Evolutionary conservation across 192 early-diverging fungal species (phyloP).

Genomic region (Mortierella hygrophila): DNA sequence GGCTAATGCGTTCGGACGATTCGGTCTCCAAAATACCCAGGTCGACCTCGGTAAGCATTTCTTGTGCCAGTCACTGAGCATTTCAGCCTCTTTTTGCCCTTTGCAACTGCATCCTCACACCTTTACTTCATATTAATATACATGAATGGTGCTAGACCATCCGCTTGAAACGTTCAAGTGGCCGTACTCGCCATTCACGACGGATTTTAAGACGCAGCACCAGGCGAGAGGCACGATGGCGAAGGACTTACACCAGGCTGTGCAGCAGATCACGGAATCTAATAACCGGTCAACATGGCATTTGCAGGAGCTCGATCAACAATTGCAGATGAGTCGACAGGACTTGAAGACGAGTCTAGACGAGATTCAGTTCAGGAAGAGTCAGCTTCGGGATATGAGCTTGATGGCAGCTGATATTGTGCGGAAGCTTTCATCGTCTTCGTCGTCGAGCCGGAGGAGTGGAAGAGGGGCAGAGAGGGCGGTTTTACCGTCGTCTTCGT

Average conservation of each 20-base stretch:
- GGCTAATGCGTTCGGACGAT: neutral
- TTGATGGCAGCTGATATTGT: slow-evolving; percentile 52
- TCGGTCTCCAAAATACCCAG: slow-evolving; percentile 23
- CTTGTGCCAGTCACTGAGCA: neutral
- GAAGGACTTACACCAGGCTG: slow-evolving; percentile 2
- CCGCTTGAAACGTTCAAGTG: slow-evolving; percentile 49
- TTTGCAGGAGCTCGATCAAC: slow-evolving; percentile 42
- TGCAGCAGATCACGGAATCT: slow-evolving; percentile 20
- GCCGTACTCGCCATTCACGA: slow-evolving; percentile 52
- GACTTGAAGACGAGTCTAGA: slow-evolving; percentile 42
- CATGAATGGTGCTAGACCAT: slow-evolving; percentile 14
- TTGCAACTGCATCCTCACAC: neutral
- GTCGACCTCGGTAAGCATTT: slow-evolving; percentile 26
- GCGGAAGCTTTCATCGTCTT: slow-evolving; percentile 21
- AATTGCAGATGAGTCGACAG: slow-evolving; percentile 44
- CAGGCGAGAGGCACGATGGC: slow-evolving; percentile 23
- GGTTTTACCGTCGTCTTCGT: slow-evolving; percentile 1
- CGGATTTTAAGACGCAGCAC: slow-evolving; percentile 43
- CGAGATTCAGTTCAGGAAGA: slow-evolving; percentile 52
- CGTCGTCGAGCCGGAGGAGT: slow-evolving; percentile 12
- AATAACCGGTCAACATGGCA: slow-evolving; percentile 23
- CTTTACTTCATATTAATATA: neutral
- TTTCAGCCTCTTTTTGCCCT: neutral
- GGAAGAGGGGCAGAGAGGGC: neutral
- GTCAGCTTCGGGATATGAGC: slow-evolving; percentile 49